These are phyloP conservation scores for Mycena capillaripes DNA, from an alignment of 768 basidiomycete genomes.

Conservation along the genomic window DNA sequence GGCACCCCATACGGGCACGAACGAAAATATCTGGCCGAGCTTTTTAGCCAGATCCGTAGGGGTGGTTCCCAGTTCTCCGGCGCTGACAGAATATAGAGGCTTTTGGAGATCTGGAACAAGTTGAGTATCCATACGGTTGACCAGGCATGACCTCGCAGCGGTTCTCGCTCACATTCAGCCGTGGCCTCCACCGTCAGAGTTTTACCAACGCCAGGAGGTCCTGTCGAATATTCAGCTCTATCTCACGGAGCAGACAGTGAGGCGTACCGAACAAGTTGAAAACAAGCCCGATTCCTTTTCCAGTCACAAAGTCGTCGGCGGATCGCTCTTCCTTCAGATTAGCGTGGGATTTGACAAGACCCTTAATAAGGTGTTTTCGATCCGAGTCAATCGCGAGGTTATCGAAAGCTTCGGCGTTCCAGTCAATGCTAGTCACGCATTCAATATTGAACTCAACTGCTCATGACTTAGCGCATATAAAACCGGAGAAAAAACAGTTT, in stretches of 20 bases:
- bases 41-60: conserved; percentile 39
- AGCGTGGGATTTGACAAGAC: conserved; percentile 45
- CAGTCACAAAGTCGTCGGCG: conserved; percentile 51
- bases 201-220: conserved; percentile 51
- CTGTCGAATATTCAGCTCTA: conserved; percentile 37
- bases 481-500: neutral
- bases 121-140: neutral
- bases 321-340: neutral
- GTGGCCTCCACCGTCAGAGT: conserved; percentile 51
- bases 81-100: conserved; percentile 46
- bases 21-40: conserved; percentile 40
- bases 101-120: conserved; percentile 24
- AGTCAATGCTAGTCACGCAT: conserved; percentile 41
- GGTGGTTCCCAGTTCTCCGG: conserved; percentile 48
- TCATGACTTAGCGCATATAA: neutral
- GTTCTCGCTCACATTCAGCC: conserved; percentile 31
- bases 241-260: neutral
- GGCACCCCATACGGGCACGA: conserved; percentile 48
- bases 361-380: conserved; percentile 46
- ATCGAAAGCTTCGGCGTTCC: conserved; percentile 50
- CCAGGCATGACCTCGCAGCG: neutral
- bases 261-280: conserved; percentile 9
- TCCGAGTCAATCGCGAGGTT: conserved; percentile 46
- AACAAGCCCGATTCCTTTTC: conserved; percentile 46
- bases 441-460: conserved; percentile 28